These are phyloP conservation scores for Dioscorea zingiberensis DNA, from an alignment of 106 monocot species.

Conservation along the genomic window DNA sequence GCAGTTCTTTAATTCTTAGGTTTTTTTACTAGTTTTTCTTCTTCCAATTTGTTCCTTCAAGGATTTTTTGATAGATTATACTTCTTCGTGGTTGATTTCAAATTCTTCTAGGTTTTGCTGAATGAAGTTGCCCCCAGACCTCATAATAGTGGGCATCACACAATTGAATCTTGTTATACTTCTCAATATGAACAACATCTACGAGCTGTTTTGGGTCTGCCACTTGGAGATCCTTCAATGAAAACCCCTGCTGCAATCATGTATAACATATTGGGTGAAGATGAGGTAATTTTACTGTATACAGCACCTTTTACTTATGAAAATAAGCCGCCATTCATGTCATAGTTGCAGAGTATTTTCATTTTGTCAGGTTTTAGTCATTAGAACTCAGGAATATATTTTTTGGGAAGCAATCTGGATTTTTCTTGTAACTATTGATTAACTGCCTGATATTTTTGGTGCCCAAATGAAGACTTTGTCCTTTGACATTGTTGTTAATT, in stretches of 20 bases:
- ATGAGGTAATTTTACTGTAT: constrained; percentile 40
- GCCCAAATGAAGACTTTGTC: too few relatives aligned
- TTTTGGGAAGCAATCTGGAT: too few relatives aligned
- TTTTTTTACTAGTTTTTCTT: background rate
- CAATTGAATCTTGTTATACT: constrained; percentile 95
- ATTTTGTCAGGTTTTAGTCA: too few relatives aligned
- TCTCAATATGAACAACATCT: constrained; percentile 98
- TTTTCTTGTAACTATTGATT: too few relatives aligned
- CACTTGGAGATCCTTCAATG: constrained; percentile 91
- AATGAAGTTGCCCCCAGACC: constrained; percentile 99
- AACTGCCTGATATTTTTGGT: too few relatives aligned
- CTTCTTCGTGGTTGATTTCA: background rate
- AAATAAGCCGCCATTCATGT: too few relatives aligned
- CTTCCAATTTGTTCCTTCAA: background rate
- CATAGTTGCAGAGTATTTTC: too few relatives aligned
- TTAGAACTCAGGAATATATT: too few relatives aligned
- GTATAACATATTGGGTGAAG: constrained; percentile 97
- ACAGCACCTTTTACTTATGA: too few relatives aligned
- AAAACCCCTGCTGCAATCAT: constrained; percentile 85
- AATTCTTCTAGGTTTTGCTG: constrained; percentile 49
- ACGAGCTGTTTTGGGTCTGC: constrained; percentile 86
- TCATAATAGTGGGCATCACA: constrained; percentile 99
- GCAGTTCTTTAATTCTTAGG: background rate
- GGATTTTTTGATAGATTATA: background rate
- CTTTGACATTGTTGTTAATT: too few relatives aligned